Percentiles rank a stretch among this genome's conserved stretches.
Conservation (phyloP, 352 stramenopile genomes). For the Globisporangium spiculum region DNA sequence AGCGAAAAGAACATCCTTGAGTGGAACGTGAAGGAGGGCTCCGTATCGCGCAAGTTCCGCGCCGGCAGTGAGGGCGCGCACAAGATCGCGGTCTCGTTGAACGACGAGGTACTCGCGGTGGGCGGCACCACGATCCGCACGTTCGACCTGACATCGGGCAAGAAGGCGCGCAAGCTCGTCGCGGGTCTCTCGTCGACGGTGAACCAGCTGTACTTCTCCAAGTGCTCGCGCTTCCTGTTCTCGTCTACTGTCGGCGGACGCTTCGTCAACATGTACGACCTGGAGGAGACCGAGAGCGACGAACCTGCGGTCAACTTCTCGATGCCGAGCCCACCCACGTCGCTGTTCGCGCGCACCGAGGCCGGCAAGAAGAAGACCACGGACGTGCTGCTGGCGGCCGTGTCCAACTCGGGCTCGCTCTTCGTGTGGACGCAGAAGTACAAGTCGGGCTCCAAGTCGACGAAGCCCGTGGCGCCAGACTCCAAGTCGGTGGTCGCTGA, state of each 20-base stretch:
- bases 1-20: conserved; percentile 78
- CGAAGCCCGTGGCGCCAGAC: conserved; percentile 63
- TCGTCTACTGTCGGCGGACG: conserved; percentile 64
- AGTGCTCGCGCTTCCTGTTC: conserved; percentile 63
- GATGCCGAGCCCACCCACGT: conserved; percentile 53
- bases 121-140: conserved; percentile 65
- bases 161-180: conserved; percentile 76
- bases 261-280: conserved; percentile 87
- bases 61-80: conserved; percentile 48
- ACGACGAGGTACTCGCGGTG: conserved; percentile 63
- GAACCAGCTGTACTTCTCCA: conserved; percentile 66
- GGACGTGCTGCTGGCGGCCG: conserved; percentile 56
- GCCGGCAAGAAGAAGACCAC: conserved; percentile 67
- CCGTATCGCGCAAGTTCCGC: conserved; percentile 67
- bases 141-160: conserved; percentile 74
- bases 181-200: conserved; percentile 72
- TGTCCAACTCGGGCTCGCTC: conserved; percentile 57
- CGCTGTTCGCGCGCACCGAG: conserved; percentile 42
- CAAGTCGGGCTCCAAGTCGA: conserved; percentile 43
- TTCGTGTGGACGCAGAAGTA: conserved; percentile 79
- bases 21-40: conserved; percentile 59
- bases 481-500: conserved; percentile 32
- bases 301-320: conserved; percentile 74
- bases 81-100: conserved; percentile 56
- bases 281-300: conserved; percentile 52